These are phyloP conservation scores for Hericium coralloides DNA, from an alignment of 768 basidiomycete genomes.

Conservation along the genomic window DNA sequence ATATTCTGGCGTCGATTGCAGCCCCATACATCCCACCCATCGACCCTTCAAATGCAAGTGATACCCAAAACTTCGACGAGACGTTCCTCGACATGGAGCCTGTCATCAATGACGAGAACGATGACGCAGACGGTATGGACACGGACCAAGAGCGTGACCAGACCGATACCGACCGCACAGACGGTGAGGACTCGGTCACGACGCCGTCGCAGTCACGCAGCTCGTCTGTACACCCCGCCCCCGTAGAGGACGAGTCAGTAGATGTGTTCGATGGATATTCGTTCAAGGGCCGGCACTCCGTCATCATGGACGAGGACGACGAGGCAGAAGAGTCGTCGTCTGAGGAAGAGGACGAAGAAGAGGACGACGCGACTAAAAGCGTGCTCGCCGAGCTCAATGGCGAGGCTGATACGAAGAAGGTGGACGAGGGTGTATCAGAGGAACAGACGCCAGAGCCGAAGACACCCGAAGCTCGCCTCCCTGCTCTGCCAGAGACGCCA, in stretches of 20 bases:
- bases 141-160: slow-evolving; percentile 62
- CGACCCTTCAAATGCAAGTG: slow-evolving; percentile 84
- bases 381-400: slow-evolving; percentile 11
- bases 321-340: slow-evolving; percentile 41
- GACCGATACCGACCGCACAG: slow-evolving; percentile 62
- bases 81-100: slow-evolving; percentile 95
- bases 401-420: slow-evolving; percentile 3
- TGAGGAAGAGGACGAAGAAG: slow-evolving; percentile 36
- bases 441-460: slow-evolving; percentile 47
- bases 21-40: slow-evolving; percentile 92
- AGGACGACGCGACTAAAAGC: slow-evolving; percentile 14
- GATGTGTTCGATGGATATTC: slow-evolving; percentile 94
- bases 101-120: slow-evolving; percentile 69
- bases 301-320: slow-evolving; percentile 66
- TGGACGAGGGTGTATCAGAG: slow-evolving; percentile 25
- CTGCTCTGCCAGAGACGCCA: slow-evolving; percentile 21
- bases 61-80: slow-evolving; percentile 97
- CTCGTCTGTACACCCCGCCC: slow-evolving; percentile 47
- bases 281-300: slow-evolving; percentile 80
- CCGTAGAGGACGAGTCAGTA: slow-evolving; percentile 37
- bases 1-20: slow-evolving; percentile 22
- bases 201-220: slow-evolving; percentile 76
- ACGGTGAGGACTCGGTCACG: slow-evolving; percentile 69
- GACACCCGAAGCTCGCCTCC: slow-evolving; percentile 62
- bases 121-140: slow-evolving; percentile 31